Conservation (phyloP, 164 flowering plant genomes). For the Tinospora cordifolia region DNA sequence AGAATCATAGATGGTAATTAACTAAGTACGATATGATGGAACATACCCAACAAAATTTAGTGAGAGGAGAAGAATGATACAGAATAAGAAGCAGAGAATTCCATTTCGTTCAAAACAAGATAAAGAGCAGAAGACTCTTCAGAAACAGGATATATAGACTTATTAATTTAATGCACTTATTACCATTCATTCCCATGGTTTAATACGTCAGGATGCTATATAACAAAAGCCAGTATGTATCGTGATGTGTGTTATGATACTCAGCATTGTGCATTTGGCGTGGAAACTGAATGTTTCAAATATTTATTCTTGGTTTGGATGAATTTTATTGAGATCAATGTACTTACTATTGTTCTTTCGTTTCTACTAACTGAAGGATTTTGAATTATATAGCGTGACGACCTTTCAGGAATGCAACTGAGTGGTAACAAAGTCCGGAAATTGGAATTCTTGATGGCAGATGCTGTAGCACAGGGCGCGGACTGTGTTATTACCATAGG, state of each 20-base stretch:
- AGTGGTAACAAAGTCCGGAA: constrained; percentile 97
- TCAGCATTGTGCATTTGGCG: not conserved
- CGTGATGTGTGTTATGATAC: no score
- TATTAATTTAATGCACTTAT: no score
- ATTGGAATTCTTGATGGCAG: constrained; percentile 93
- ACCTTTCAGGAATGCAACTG: constrained; percentile 91
- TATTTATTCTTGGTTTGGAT: no score
- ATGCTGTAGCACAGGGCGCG: constrained; percentile 77
- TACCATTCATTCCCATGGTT: no score
- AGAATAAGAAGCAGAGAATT: no score
- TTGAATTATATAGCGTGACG: constrained; percentile 66
- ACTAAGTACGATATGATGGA: no score
- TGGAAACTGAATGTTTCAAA: not conserved
- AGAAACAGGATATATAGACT: no score
- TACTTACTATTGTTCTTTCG: not conserved
- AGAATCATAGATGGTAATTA: no score
- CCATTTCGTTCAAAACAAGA: no score
- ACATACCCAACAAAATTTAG: no score
- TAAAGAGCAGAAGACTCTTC: no score
- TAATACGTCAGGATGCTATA: not conserved
- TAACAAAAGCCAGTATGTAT: not conserved
- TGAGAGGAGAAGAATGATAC: no score
- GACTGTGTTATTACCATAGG: constrained; percentile 89
- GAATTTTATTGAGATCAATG: not conserved
- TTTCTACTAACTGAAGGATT: constrained; percentile 19